A percentile compares a stretch with the other conserved stretches of the same genome.
Conservation (phyloP, 1,284 basidiomycete species). For the Leccinum fuscescens region DNA sequence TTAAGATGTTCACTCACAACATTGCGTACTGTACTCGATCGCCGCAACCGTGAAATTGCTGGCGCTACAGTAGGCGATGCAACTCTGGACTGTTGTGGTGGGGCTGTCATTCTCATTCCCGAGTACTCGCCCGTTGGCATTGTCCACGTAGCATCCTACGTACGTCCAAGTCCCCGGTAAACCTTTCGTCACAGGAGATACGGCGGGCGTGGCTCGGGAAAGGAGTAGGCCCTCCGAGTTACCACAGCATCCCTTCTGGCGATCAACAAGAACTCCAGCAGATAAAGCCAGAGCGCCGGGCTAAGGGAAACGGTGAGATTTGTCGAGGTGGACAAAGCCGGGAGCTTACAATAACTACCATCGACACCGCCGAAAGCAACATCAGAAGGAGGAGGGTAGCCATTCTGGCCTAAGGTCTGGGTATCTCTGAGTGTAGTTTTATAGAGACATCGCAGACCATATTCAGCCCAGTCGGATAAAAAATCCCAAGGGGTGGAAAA, state of each 20-base stretch:
- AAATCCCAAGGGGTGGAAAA: not conserved
- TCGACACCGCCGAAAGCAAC: not conserved
- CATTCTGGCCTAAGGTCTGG: conserved; percentile 10
- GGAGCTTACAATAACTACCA: conserved; percentile 3
- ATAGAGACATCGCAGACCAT: not conserved
- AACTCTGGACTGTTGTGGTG: conserved; percentile 44
- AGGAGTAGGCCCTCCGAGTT: not conserved
- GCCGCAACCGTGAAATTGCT: conserved; percentile 50
- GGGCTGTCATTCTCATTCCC: conserved; percentile 32
- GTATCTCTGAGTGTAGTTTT: not conserved
- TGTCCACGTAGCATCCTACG: conserved; percentile 43
- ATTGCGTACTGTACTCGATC: conserved; percentile 46
- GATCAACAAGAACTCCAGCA: not conserved
- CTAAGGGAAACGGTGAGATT: conserved; percentile 10
- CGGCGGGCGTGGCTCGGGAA: conserved; percentile 17
- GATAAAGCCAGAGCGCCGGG: not conserved
- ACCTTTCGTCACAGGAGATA: conserved; percentile 47
- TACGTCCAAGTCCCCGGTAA: conserved; percentile 53
- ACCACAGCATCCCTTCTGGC: not conserved
- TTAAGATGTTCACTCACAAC: conserved; percentile 46
- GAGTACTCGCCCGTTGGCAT: conserved; percentile 51
- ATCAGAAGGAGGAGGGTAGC: conserved; percentile 1
- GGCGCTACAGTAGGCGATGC: conserved; percentile 44
- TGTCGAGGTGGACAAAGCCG: not conserved
- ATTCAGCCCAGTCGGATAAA: not conserved